Evolutionary conservation across 2,329 filamentous ascomycete species (phyloP), one percentile per base, ranked within the genome.

Genomic region (Hypoxylon sp.): DNA sequence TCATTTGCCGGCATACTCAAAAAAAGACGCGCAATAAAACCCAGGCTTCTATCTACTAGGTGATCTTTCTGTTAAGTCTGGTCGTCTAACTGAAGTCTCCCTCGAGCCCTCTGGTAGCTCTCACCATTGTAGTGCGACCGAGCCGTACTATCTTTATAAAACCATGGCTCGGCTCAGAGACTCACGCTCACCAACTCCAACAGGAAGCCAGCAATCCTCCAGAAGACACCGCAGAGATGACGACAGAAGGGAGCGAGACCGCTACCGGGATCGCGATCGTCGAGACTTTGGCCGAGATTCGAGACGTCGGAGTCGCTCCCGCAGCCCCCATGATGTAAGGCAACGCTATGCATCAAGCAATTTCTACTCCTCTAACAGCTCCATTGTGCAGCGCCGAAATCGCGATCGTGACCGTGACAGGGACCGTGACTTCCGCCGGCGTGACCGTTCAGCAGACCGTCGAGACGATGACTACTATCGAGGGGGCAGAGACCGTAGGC

Each of bases 131-230:
- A 77, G 74, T 76, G 74, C 73, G 70, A 73, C 72, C 73, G 75
- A 77, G 75, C 74, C 73, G 73, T 70, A 77, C 73, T 73, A 73
- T 67, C 58, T 70, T 57, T 70, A 61, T 61, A 70, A 72, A 71
- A 70, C 67, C 63, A 88, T 88, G 86, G 85, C 85, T 87, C 86
- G 85, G 81, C 85, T 82, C 81, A 87, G 83, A 85, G 85, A 87
- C 83, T 87, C 86, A 82, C 86, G 92, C 91, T 95, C 92, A 94
- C 92, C 92, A 92, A 93, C 91, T 89, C 91, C 91, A 90, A 89
- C 90, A 93, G 91, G 91, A 88, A 93, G 91, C 85, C 89, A 91
- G 78, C 85, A 87, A 80, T 89, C 88, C 80, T 88, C 89, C 76
- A 89, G 88, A 82, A 91, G 88, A 82, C 87, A 81, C 76, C 85